Evolutionary conservation across 1,284 basidiomycete genomes (phyloP), one percentile per base, ranked within the genome.

Genomic region (Macrocystidia cucumis): DNA sequence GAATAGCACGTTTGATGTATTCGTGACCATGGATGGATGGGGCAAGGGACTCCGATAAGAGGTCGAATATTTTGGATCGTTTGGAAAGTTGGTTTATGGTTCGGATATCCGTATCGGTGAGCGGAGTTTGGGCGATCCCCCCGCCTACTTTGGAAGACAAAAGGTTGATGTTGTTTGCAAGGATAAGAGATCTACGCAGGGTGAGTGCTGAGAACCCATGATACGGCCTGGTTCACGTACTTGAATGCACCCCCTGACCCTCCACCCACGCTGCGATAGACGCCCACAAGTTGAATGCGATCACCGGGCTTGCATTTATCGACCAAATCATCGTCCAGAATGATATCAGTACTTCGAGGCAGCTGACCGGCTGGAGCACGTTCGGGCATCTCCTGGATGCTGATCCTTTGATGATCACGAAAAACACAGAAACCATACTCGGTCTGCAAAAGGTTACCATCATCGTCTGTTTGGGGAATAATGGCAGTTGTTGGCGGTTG

Each of bases 341-440:
- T 91, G 33, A 98, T 85, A 55, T 98, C 96, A 28, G 93, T 89
- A 51, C 91, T 92, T 26, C 96, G 74, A 27, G 96, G 96, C 29
- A 99, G 69, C 60, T 98, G 95, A 18, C 96, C 96, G 13, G 96
- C 86, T 12, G 96, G 96, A 5, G 96, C 93, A 9, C 95, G 79
- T 62, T 99, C 96, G 1, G 96, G 96, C 95, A 98, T 98, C 57
- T 99, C 96, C 61, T 99, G 96, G 44, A 99, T 97, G 54, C 84
- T 91, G 54, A 98, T 91, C 46, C 91, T 81, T 62, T 99, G 96
- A 62, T 98, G 90, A 62, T 99, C 96, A 39, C 90, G 75, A 69
- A 96, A 99, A 4, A 85, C 78, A 52, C 88, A 91, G 44, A 86
- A 70, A 8, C 96, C 96, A 54, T 83, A 98, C 64, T 99, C 96